These are phyloP conservation scores for Aurinia saxatilis DNA, from an alignment of 345 rosid genomes.

Conservation along the genomic window DNA sequence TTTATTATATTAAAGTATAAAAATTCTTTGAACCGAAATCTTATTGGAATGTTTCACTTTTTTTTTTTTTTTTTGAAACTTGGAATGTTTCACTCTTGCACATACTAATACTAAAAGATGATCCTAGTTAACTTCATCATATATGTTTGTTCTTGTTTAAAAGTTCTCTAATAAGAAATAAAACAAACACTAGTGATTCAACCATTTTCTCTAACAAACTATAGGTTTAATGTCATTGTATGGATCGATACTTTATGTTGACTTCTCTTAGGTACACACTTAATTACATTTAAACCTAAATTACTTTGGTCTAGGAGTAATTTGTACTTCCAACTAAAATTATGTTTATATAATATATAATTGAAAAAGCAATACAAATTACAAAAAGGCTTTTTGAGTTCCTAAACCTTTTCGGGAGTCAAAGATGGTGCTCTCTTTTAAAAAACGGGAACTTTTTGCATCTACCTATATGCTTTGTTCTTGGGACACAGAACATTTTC, in stretches of 20 bases:
- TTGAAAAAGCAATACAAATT: conserved; percentile 5
- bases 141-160: too few species aligned
- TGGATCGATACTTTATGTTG: conserved; percentile 2
- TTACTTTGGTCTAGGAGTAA: not conserved
- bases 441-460: conserved; percentile 23
- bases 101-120: too few species aligned
- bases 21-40: too few species aligned
- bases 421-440: conserved; percentile 26
- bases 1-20: too few species aligned
- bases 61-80: too few species aligned
- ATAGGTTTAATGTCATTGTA: not conserved
- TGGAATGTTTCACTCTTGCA: too few species aligned
- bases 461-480: conserved; percentile 30
- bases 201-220: too few species aligned
- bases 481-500: conserved; percentile 28
- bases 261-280: conserved; percentile 4
- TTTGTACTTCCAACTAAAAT: not conserved
- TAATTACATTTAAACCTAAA: conserved; percentile 7
- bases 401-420: conserved; percentile 36
- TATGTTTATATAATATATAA: not conserved
- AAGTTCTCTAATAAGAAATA: too few species aligned
- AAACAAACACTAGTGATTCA: too few species aligned
- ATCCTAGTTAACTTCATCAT: too few species aligned
- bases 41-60: too few species aligned
- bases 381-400: conserved; percentile 30